Evolutionary conservation across 495 filamentous ascomycete species (phyloP).

Genomic region (Trichocladium uniseriatum): DNA sequence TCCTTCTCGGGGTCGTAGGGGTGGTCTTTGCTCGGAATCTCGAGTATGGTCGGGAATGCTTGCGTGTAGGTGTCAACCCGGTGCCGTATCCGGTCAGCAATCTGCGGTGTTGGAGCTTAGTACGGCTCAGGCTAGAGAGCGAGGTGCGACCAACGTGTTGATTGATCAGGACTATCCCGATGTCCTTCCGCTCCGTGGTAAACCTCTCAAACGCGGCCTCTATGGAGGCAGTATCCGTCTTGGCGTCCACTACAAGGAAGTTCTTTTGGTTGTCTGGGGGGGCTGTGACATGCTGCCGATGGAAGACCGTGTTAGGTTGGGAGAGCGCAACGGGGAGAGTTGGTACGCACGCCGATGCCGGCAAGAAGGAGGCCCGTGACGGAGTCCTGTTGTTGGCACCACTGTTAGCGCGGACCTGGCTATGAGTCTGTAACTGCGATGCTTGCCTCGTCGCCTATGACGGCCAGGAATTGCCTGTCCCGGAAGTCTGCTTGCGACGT

Average conservation of each 20-base stretch:
- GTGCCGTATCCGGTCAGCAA: slow-evolving; percentile 88
- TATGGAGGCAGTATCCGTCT: slow-evolving; percentile 80
- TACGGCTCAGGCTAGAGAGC: not conserved
- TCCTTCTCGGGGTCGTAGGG: slow-evolving; percentile 99
- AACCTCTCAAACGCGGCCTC: slow-evolving; percentile 87
- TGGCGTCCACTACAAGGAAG: slow-evolving; percentile 90
- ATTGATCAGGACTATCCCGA: slow-evolving; percentile 92
- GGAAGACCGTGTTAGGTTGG: slow-evolving; percentile 1
- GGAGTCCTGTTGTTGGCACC: slow-evolving; percentile 55
- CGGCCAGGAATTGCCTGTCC: slow-evolving; percentile 91
- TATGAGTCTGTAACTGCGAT: not conserved
- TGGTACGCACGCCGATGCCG: slow-evolving; percentile 73
- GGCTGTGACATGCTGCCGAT: slow-evolving; percentile 30
- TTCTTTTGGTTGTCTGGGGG: slow-evolving; percentile 85
- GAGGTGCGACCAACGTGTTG: slow-evolving; percentile 65
- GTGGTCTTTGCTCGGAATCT: slow-evolving; percentile 98
- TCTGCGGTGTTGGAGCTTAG: slow-evolving; percentile 37
- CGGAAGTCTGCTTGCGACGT: slow-evolving; percentile 57
- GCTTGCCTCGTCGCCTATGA: slow-evolving; percentile 92
- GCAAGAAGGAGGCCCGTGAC: slow-evolving; percentile 91
- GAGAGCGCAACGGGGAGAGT: not conserved
- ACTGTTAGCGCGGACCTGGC: slow-evolving; percentile 4
- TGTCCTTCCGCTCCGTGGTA: slow-evolving; percentile 83
- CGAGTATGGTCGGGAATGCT: slow-evolving; percentile 70
- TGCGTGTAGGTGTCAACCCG: slow-evolving; percentile 64